Evolutionary conservation across 371 early-diverging fungal species (phyloP).

Genomic region (Mortierella sp.): DNA sequence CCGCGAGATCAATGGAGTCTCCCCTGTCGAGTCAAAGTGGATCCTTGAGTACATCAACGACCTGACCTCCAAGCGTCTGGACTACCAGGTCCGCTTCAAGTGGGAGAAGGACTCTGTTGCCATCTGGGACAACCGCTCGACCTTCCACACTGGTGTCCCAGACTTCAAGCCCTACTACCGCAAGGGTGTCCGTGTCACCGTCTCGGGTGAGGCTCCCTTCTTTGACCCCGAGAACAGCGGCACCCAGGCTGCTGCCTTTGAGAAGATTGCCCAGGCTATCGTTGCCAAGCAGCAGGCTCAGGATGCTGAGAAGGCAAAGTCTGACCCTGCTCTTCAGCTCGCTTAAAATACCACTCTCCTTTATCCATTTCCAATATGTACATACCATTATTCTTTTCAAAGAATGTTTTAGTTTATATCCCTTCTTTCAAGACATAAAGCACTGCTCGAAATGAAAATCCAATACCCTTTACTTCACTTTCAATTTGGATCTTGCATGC

Average conservation of each 20-base stretch:
- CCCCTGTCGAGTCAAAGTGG: constrained; percentile 66
- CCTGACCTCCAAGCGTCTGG: constrained; percentile 64
- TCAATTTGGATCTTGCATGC: too few species aligned
- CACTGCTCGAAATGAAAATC: too few species aligned
- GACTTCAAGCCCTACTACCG: constrained; percentile 64
- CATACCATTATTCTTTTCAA: not conserved
- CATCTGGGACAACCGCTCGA: constrained; percentile 76
- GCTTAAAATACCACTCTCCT: constrained; percentile 10
- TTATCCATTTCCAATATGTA: not conserved
- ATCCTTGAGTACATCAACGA: constrained; percentile 67
- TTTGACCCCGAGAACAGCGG: constrained; percentile 64
- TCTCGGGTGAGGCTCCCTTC: constrained; percentile 70
- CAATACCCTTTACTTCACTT: too few species aligned
- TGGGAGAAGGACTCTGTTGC: constrained; percentile 75
- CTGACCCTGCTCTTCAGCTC: constrained; percentile 24
- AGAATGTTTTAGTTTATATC: not conserved
- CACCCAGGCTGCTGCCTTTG: constrained; percentile 55
- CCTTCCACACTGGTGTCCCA: constrained; percentile 68
- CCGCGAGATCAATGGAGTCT: constrained; percentile 66
- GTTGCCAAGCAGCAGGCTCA: constrained; percentile 45
- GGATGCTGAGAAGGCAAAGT: constrained; percentile 40
- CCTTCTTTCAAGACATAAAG: not conserved
- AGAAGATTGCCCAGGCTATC: constrained; percentile 37
- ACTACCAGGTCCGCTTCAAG: constrained; percentile 75
- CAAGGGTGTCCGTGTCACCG: constrained; percentile 65